Evolutionary conservation across 208 protist species (phyloP), one percentile per base, ranked within the genome.

Genomic region (Acanthamoeba royreba): DNA sequence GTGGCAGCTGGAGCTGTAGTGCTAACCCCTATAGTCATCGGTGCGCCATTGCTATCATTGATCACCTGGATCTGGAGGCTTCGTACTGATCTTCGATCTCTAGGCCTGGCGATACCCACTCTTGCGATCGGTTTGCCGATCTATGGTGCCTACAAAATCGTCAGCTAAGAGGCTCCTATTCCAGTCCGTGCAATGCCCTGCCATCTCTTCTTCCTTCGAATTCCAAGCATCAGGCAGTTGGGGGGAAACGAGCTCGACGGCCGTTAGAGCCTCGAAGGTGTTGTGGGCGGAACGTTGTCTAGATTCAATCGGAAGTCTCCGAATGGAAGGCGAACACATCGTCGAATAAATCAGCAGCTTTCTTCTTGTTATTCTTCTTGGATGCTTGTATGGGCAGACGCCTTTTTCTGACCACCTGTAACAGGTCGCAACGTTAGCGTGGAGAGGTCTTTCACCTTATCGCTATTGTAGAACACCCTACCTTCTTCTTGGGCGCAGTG

Each of bases 61-160:
- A 28, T 77, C 7, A 28, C 43, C 22, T 31, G n/a, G 43, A 9
- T 4, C 7, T 45, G 0, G 19, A 8, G 22, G 55, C 55, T 35
- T 25, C 15, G 28, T 85, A 9, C 17, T 85, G n/a, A 53, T 45
- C 5, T 22, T 77, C 9, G n/a, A 4, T 11, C n/a, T 28, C 7
- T 15, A 85, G 74, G 52, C 0, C 17, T 91, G 25, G 85, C 31
- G 17, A 72, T 91, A 38, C 49, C 85, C 1, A 40, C 85, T 11
- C 38, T 91, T 31, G 85, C 85, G 19, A 72, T 91, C 43, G 85
- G 85, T 15, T 35, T 91, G 28, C 85, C 85, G 7, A 91, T 91
- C 31, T 91, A 91, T 38, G 85, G 85, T 55, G 85, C 85, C 7
- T 91, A 91, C 85, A 91, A 91, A n/a, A 47, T 91, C 22, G 85